Evolutionary conservation across 1,139 yeast species (phyloP).

Genomic region (Pichia sp.): DNA sequence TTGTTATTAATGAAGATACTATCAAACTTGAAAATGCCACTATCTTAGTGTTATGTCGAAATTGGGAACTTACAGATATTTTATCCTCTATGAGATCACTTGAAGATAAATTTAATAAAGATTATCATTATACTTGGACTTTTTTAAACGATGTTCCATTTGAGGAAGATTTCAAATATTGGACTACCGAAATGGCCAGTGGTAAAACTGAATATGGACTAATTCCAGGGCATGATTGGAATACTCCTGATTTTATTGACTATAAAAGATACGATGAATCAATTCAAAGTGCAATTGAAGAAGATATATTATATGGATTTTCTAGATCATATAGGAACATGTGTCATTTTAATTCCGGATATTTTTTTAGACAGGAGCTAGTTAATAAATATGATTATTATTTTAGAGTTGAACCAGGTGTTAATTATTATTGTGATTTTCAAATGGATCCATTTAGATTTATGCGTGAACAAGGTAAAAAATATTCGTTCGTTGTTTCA

Average conservation of each 20-base stretch:
- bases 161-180: slow-evolving; percentile 54
- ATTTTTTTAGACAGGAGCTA: slow-evolving; percentile 67
- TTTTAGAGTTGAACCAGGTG: slow-evolving; percentile 92
- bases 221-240: slow-evolving; percentile 64
- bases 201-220: slow-evolving; percentile 72
- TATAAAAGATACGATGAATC: slow-evolving; percentile 40
- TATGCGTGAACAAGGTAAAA: slow-evolving; percentile 64
- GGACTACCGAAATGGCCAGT: slow-evolving; percentile 79
- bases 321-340: slow-evolving; percentile 73
- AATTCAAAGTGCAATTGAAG: slow-evolving; percentile 49
- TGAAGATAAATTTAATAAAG: slow-evolving; percentile 64
- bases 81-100: slow-evolving; percentile 44
- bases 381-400: slow-evolving; percentile 70
- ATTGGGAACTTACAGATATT: slow-evolving; percentile 43
- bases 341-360: slow-evolving; percentile 82
- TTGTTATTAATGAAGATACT: slow-evolving; percentile 4
- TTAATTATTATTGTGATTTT: slow-evolving; percentile 78
- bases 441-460: slow-evolving; percentile 82
- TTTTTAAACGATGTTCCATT: slow-evolving; percentile 81
- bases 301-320: slow-evolving; percentile 69
- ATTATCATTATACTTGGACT: slow-evolving; percentile 79
- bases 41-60: slow-evolving; percentile 64
- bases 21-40: slow-evolving; percentile 48
- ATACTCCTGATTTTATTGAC: slow-evolving; percentile 49
- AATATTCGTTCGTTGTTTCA: slow-evolving; percentile 81